A percentile compares a stretch with the other conserved stretches of the same genome.
phyloP scores from a whole-genome alignment of 306 rosid species.

The Rosa chinensis region DNA sequence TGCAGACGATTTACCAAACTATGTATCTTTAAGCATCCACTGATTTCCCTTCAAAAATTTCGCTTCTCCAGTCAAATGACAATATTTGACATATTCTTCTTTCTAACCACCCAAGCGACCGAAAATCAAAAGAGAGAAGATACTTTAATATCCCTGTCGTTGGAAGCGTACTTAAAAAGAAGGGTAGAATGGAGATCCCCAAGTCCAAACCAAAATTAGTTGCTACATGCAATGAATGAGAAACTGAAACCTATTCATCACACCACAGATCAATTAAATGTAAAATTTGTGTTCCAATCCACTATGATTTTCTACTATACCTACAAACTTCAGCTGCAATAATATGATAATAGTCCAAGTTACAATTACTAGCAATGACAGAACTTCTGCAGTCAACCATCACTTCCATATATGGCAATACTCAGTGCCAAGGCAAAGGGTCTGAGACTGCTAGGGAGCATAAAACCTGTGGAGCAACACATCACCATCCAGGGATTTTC shows the following conservation, averaged over 20 bases:
- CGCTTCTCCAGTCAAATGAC: conserved; percentile 13
- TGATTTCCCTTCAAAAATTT: conserved; percentile 10
- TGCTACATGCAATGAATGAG: not conserved
- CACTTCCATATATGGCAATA: not conserved
- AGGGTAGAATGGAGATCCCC: not conserved
- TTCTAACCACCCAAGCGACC: not conserved
- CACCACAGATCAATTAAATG: not conserved
- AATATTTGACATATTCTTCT: not conserved
- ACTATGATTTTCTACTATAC: not conserved
- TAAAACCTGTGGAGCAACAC: too few relatives aligned
- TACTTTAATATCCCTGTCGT: not conserved
- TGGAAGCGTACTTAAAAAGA: not conserved
- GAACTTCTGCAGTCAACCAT: not conserved
- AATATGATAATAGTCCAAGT: not conserved
- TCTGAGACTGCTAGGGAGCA: not conserved
- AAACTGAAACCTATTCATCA: not conserved
- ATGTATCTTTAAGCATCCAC: conserved; percentile 3
- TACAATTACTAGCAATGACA: not conserved
- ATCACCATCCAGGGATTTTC: too few relatives aligned
- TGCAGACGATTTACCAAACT: conserved; percentile 5
- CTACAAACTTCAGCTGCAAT: not conserved
- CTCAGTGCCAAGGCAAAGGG: not conserved
- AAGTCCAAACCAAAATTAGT: not conserved
- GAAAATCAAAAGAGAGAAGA: not conserved
- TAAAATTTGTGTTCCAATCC: not conserved